phyloP scores from a whole-genome alignment of 768 basidiomycete genomes.

The Termitomyces sp. region DNA sequence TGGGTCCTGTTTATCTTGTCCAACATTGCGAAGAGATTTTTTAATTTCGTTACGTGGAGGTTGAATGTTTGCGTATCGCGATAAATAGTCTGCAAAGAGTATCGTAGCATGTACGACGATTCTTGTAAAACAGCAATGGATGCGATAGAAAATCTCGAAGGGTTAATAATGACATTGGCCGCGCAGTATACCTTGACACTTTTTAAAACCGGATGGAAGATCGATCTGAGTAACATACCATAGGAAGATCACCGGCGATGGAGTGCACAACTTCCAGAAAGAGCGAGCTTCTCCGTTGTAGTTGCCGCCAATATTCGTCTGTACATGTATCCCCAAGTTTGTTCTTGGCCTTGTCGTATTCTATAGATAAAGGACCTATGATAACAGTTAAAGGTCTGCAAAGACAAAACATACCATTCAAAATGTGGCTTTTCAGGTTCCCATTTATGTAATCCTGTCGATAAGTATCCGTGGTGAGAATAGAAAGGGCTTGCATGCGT shows the following conservation, averaged over 20 bases:
- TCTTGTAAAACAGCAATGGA: constrained; percentile 36
- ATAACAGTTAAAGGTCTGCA: background rate
- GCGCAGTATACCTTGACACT: constrained; percentile 31
- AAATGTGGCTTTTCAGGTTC: constrained; percentile 26
- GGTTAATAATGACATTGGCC: constrained; percentile 23
- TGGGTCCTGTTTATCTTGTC: constrained; percentile 17
- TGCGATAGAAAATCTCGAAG: constrained; percentile 29
- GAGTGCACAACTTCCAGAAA: constrained; percentile 12
- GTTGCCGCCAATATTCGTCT: constrained; percentile 17
- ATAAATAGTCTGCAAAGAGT: constrained; percentile 18
- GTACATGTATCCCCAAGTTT: constrained; percentile 18
- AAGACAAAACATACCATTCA: constrained; percentile 16
- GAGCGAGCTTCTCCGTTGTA: constrained; percentile 4
- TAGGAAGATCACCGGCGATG: constrained; percentile 23
- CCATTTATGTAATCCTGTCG: constrained; percentile 34
- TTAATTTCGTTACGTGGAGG: constrained; percentile 21
- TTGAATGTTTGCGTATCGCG: constrained; percentile 14
- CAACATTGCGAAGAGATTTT: constrained; percentile 24
- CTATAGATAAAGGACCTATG: constrained; percentile 11
- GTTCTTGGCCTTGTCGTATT: constrained; percentile 21
- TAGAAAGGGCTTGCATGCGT: constrained; percentile 25
- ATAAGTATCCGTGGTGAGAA: constrained; percentile 21
- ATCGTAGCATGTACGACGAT: constrained; percentile 24
- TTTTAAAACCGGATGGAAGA: background rate
- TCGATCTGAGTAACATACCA: constrained; percentile 16